phyloP scores from a whole-genome alignment of 2,329 filamentous ascomycete genomes.

The Colletotrichum lupini region DNA sequence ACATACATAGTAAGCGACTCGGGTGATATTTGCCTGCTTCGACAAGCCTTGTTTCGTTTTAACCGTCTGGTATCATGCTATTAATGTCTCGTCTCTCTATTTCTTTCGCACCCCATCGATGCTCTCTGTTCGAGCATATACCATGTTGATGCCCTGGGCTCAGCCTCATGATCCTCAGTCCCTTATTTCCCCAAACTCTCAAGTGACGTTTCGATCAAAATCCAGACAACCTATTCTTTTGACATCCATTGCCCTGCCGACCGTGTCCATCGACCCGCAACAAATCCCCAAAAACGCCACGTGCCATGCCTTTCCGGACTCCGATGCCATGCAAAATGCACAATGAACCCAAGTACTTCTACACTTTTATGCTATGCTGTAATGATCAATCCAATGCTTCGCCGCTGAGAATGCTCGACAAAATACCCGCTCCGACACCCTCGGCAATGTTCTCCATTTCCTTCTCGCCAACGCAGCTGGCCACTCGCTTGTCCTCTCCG shows the following conservation, averaged over 20 bases:
- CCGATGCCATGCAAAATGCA: conserved; percentile 35
- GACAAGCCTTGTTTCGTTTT: conserved; percentile 26
- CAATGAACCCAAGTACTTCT: conserved; percentile 6
- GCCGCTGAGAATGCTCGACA: conserved; percentile 71
- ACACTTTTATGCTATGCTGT: conserved; percentile 29
- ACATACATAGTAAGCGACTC: conserved; percentile 1
- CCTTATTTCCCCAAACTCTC: background rate
- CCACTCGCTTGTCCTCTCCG: conserved; percentile 80
- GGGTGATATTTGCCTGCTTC: conserved; percentile 4
- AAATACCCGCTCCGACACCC: conserved; percentile 68
- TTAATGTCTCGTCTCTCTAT: conserved; percentile 27
- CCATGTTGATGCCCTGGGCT: conserved; percentile 8
- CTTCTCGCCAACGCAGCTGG: conserved; percentile 82
- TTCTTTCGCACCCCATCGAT: conserved; percentile 1
- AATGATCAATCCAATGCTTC: conserved; percentile 63
- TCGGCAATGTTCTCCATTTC: conserved; percentile 80
- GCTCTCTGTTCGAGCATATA: conserved; percentile 19
- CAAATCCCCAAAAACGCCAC: conserved; percentile 36
- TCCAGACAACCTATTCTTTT: conserved; percentile 3
- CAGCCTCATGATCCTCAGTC: background rate
- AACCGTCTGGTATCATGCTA: conserved; percentile 34
- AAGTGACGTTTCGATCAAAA: background rate
- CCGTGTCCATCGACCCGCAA: background rate
- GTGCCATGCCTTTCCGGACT: conserved; percentile 25
- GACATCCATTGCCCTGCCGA: conserved; percentile 1